Base-by-base conservation (phyloP, 2,329 filamentous ascomycete species). In the Apiospora koreana region DNA sequence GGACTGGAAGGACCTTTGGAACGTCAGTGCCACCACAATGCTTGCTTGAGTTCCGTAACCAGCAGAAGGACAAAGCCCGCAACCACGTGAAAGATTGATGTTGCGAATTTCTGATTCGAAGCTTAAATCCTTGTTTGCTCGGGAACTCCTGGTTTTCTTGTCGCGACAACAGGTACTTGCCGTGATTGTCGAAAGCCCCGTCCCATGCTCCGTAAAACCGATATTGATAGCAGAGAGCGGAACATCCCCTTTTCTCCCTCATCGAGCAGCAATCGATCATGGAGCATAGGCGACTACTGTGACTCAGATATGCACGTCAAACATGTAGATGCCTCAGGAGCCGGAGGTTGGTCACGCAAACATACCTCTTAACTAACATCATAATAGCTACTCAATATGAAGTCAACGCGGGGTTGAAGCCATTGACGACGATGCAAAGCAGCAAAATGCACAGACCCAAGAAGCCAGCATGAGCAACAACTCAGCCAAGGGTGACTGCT, bases 11-110 rank as follows among this genome's bases (percentile, higher is more conserved):
- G 54, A 62, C 54, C 25, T 62, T 58, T 62, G 25, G 54, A 54
- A 62, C 54, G 54, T 62, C 54, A 62, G 54, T 62, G 54, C 54
- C 54, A 38, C 28, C 31, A 62, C 28, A 62, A 16, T 38, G 54
- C 54, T 38, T 62, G 31, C 54, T 58, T 18, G 23, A 35, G 10
- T 28, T 8, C 12, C 14, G 54, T 62, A n/a, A 62, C 31, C 54
- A n/a, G 41, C 41, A n/a, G 28, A 62, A n/a, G 31, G 28, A 62
- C 54, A 35, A 62, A 62, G 28, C 54, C 54, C 54, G 28, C 54
- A 35, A 21, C 54, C 54, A 62, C 18, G 54, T 62, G 54, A 62
- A 38, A 62, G 28, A 62, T n/a, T 16, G 31, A 35, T n/a, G 50
- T 14, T 35, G 54, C 54, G 28, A 35, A 10, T n/a, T 35, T 10